A percentile compares a stretch with the other conserved stretches of the same genome.
phyloP scores from a whole-genome alignment of 768 basidiomycete species.

The Podaxis sp. region DNA sequence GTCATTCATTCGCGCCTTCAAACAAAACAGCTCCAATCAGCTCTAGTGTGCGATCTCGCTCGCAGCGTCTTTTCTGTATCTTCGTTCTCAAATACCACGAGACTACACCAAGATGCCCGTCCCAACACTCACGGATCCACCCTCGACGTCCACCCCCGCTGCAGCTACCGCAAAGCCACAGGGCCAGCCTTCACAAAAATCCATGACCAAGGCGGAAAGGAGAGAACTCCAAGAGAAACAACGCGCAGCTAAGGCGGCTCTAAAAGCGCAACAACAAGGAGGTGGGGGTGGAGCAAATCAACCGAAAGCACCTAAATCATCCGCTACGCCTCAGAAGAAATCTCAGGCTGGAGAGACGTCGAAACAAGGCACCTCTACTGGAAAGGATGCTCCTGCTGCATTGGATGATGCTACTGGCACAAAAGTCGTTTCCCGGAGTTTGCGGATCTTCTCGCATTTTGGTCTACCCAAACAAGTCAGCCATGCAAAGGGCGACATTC shows the following conservation, averaged over 20 bases:
- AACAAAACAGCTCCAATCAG: no score
- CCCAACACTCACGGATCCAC: constrained; percentile 29
- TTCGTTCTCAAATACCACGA: neutral
- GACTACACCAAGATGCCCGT: constrained; percentile 31
- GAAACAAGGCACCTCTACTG: constrained; percentile 23
- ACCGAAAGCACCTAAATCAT: constrained; percentile 26
- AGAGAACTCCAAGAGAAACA: constrained; percentile 79
- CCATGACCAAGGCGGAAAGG: constrained; percentile 79
- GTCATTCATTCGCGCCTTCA: no score
- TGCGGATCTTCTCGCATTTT: constrained; percentile 87
- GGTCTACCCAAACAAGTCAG: constrained; percentile 64
- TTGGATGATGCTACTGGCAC: constrained; percentile 36
- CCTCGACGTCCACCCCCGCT: constrained; percentile 21
- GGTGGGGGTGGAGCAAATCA: constrained; percentile 19
- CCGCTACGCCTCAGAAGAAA: constrained; percentile 34
- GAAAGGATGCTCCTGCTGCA: constrained; percentile 30
- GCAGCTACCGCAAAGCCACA: constrained; percentile 18
- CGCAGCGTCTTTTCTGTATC: neutral
- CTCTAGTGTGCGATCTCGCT: neutral
- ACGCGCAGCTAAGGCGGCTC: constrained; percentile 69
- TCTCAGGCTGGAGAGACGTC: constrained; percentile 28
- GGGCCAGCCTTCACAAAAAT: constrained; percentile 57
- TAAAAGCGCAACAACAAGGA: constrained; percentile 32
- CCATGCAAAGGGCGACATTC: constrained; percentile 80
- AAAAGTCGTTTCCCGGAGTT: constrained; percentile 52